phyloP scores from a whole-genome alignment of 1,284 basidiomycete species.

The Fomitopsis palustris region DNA sequence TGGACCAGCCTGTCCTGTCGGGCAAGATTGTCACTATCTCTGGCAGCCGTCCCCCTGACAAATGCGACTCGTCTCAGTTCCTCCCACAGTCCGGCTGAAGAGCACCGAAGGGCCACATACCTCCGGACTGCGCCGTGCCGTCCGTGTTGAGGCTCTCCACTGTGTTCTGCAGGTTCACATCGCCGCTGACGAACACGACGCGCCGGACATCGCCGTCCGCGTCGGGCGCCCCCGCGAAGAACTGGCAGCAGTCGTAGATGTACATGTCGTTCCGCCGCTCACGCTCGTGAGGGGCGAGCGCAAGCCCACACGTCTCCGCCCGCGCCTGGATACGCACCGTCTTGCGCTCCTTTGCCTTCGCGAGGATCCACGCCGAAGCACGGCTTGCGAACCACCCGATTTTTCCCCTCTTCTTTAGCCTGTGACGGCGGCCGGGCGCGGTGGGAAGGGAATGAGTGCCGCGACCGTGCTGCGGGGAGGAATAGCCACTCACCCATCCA shows the following conservation, averaged over 20 bases:
- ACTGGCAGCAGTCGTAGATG: slow-evolving; percentile 70
- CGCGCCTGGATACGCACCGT: slow-evolving; percentile 62
- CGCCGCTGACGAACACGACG: slow-evolving; percentile 54
- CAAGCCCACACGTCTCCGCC: slow-evolving; percentile 36
- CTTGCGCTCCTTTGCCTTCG: slow-evolving; percentile 55
- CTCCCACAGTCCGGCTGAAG: slow-evolving; percentile 1
- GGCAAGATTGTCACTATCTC: slow-evolving; percentile 20
- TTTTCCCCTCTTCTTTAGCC: slow-evolving; percentile 59
- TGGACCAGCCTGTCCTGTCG: slow-evolving; percentile 26
- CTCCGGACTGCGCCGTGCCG: slow-evolving; percentile 27
- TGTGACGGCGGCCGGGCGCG: slow-evolving; percentile 21
- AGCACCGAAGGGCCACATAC: background rate
- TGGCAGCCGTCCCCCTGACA: background rate
- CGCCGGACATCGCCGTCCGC: slow-evolving; percentile 4
- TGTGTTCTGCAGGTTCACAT: slow-evolving; percentile 60
- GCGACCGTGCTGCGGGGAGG: background rate
- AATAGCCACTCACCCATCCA: slow-evolving; percentile 53
- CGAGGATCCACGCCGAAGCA: slow-evolving; percentile 68
- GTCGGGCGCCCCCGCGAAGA: slow-evolving; percentile 35
- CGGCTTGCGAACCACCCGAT: slow-evolving; percentile 64
- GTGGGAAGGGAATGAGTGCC: background rate
- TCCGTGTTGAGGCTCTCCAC: slow-evolving; percentile 37
- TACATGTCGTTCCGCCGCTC: slow-evolving; percentile 51
- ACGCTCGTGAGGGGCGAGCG: slow-evolving; percentile 7
- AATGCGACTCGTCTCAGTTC: background rate